Evolutionary conservation across 78 protist genomes (phyloP), one percentile per base, ranked within the genome.

Genomic region (Dictyostelium citrinum): DNA sequence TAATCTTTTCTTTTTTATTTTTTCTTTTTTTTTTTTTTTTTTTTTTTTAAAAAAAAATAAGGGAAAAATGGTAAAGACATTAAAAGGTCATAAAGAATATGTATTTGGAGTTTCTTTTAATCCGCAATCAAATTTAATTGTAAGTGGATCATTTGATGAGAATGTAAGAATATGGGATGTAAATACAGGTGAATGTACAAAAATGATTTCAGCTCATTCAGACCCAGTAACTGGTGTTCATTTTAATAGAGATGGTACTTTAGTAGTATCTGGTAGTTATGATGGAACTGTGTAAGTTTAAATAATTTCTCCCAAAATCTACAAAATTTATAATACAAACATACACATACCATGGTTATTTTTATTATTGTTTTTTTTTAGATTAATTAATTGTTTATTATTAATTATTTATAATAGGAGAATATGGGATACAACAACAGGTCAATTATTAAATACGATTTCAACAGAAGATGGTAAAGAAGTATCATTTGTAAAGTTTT

Each of bases 201-300:
- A 39, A 45, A 77, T 43, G 22, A 67, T 98, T 41, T 95, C 97
- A 2, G 99, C 98, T 17, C 99, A 98, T 90, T 78, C 98, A 0
- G 99, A 98, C 29, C 98, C 99, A 0, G 98, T 98, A 24, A 41
- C 98, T 35, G 95, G 97, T 22, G 98, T 97, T 22, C 98, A 97
- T 82, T 98, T 98, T 82, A 92, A 91, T 43, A 83, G 97, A 71
- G 99, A 98, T 76, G 99, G 99, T 33, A 81, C 98, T 3, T 83
- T 98, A 11, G 81, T 98, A n/a, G 97, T 97, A 17, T 92, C 98
- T 22, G 37, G 96, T 70, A 81, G 97, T 83, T 88, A 91, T 60
- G 98, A 98, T 74, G 99, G 98, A 14, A 61, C 91, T n/a, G 79
- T 91, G 97, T 90, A 82, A 8, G 95, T 55, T 22, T 37, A 14